Percentiles rank a stretch among this genome's conserved stretches.
These are phyloP conservation scores for Beauveria sp. DNA, from an alignment of 2,329 filamentous ascomycete genomes.

Conservation along the genomic window DNA sequence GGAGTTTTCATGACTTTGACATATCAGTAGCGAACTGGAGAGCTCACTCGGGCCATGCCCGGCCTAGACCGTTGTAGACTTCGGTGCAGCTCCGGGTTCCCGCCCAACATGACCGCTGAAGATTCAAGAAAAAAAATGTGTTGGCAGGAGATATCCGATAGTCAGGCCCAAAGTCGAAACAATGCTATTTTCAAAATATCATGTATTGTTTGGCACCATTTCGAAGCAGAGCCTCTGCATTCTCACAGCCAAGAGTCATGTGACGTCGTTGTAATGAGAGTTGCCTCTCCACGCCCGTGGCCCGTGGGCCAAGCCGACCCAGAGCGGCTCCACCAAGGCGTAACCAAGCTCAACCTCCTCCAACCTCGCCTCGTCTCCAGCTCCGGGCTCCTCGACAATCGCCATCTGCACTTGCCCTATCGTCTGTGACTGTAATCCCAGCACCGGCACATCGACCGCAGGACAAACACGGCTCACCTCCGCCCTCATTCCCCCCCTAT, in stretches of 20 bases:
- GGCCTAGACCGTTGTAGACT: no score
- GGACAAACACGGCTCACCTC: not conserved
- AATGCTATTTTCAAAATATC: no score
- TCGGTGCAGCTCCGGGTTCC: no score
- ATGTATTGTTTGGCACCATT: not conserved
- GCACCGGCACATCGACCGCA: constrained; percentile 13
- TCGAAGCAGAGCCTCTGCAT: not conserved
- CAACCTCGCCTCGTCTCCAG: constrained; percentile 25
- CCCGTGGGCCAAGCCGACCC: constrained; percentile 21
- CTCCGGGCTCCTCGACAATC: constrained; percentile 17
- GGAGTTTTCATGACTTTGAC: no score
- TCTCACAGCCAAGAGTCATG: constrained; percentile 26
- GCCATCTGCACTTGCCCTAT: constrained; percentile 17
- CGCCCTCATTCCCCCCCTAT: not conserved
- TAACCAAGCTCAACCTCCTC: constrained; percentile 34
- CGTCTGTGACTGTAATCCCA: constrained; percentile 11
- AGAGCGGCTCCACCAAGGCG: constrained; percentile 26
- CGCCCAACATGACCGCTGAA: no score
- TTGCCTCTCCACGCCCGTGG: constrained; percentile 4
- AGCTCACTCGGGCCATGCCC: no score
- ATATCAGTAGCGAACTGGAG: no score
- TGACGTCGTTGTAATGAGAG: constrained; percentile 27
- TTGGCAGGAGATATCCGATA: no score
- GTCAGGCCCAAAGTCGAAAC: no score
- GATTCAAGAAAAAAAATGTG: no score